phyloP scores from a whole-genome alignment of 257 asterid species.

The Fraxinus pennsylvanica region DNA sequence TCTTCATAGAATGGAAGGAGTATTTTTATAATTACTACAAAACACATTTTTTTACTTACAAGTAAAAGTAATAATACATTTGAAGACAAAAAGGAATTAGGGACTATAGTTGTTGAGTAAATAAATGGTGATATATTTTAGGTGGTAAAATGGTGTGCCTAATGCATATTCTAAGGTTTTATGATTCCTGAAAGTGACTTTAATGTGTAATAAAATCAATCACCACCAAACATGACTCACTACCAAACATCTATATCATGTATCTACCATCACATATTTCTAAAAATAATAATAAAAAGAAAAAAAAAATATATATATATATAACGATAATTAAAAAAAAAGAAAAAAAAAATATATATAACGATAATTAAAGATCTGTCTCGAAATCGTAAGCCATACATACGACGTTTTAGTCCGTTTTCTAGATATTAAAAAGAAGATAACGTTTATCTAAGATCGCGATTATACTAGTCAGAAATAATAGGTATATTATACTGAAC shows the following conservation, averaged over 20 bases:
- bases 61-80: neutral
- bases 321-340: neutral
- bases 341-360: no score
- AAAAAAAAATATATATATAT: no score
- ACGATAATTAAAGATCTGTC: neutral
- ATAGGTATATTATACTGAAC: no score
- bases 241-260: slow-evolving; percentile 19
- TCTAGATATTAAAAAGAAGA: no score
- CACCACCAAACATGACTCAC: slow-evolving; percentile 29
- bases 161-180: slow-evolving; percentile 12
- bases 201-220: slow-evolving; percentile 23
- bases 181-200: slow-evolving; percentile 15
- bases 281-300: no score
- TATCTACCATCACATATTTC: slow-evolving; percentile 21
- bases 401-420: neutral
- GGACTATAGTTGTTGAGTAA: no score
- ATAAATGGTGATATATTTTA: neutral
- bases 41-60: neutral
- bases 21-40: no score
- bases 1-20: neutral
- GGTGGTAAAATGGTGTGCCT: slow-evolving; percentile 21
- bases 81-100: no score
- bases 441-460: no score
- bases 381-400: neutral
- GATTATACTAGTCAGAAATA: no score